A percentile compares a stretch with the other conserved stretches of the same genome.
Conservation (phyloP, 2,329 filamentous ascomycete genomes). For the Diaporthe citrichinensis region DNA sequence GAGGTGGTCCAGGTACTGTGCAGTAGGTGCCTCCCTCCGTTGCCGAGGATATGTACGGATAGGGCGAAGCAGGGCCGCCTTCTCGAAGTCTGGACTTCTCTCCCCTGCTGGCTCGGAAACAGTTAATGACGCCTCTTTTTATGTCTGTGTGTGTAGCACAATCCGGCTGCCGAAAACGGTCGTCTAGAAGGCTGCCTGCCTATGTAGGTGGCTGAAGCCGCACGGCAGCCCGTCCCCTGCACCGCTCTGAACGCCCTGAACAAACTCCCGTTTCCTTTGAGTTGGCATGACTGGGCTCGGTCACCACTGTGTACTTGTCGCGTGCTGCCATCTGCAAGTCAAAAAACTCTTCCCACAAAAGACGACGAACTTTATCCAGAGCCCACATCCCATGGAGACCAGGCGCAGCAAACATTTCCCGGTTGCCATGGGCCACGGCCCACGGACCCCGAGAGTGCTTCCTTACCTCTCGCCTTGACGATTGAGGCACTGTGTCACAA, state of each 20-base stretch:
- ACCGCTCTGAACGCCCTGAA: not conserved
- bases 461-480: conserved; percentile 13
- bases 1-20: conserved; percentile 7
- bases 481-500: conserved; percentile 16
- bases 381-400: conserved; percentile 30
- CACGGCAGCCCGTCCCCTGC: too few species aligned
- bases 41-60: conserved; percentile 18
- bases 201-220: not conserved
- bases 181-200: not conserved
- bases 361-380: conserved; percentile 28
- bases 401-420: conserved; percentile 30
- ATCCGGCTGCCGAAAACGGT: conserved; percentile 23
- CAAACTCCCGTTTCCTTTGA: not conserved
- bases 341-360: conserved; percentile 22
- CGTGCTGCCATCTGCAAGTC: conserved; percentile 10
- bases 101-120: conserved; percentile 31
- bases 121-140: conserved; percentile 18
- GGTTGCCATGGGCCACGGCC: conserved; percentile 22
- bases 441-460: conserved; percentile 19
- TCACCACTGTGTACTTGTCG: conserved; percentile 1
- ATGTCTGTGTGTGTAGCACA: conserved; percentile 16
- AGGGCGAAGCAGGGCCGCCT: not conserved
- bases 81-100: not conserved
- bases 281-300: conserved; percentile 22
- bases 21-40: conserved; percentile 7